Base-by-base conservation (phyloP, 2,329 filamentous ascomycete species). In the Alternaria atra region DNA sequence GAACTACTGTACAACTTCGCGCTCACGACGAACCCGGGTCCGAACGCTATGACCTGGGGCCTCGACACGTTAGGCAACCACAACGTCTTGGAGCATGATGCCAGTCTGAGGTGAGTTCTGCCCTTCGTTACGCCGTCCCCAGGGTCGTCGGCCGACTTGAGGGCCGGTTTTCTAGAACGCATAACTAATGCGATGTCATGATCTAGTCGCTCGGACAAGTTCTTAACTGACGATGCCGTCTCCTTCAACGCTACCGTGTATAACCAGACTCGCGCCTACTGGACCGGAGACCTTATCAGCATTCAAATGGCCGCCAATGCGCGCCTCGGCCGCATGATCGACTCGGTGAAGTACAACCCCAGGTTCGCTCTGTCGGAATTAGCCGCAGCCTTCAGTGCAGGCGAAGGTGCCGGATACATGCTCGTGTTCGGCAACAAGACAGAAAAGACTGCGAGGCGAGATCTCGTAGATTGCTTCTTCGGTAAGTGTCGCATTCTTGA, bases 161-260 rank as follows among this genome's bases (percentile, higher is more conserved):
- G n/a, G 0, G 4, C 37, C 37, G 6, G 20, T 3, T 10, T 10
- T 7, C 5, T 0, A 4, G 29, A 30, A n/a, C 13, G n/a, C 5
- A 46, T 3, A 3, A 44, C 46, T 52, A 6, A 58, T n/a, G 1
- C 9, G n/a, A 30, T 3, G 1, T 6, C 23, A 4, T 13, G 0
- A 2, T 20, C 5, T 10, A 58, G 57, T 8, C 57, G 52, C 15
- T 25, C 34, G 0, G 57, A 60, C 37, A 50, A 60, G 13, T 25
- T 15, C 37, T 35, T 55, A 2, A n/a, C 7, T 4, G 32, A 29
- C 23, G 57, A 60, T 17, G 52, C 44, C 4, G 25, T 44, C 35
- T 52, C 53, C 9, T 57, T 87, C 78, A 85, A 86, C 73, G 71
- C 80, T 32, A 81, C 78, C 7, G 69, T 85, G 65, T 87, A 85